Evolutionary conservation across 176 grass and related monocot genomes (phyloP).

Genomic region (Musa troglodytarum): DNA sequence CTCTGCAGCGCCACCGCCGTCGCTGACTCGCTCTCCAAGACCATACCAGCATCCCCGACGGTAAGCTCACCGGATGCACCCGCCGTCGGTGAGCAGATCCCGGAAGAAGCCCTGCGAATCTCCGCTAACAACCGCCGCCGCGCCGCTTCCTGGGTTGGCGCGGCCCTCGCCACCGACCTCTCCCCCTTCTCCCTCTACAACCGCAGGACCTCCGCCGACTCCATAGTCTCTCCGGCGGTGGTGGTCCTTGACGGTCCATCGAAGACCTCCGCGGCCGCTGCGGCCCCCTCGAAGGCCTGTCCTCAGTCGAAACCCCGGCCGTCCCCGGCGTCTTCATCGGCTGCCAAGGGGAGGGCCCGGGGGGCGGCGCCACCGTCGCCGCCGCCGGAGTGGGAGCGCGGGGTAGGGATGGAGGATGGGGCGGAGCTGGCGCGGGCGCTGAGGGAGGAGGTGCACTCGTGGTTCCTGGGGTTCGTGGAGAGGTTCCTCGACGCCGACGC

Average conservation of each 20-base stretch:
- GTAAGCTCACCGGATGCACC: conserved; percentile 12
- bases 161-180: conserved; percentile 34
- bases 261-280: not conserved
- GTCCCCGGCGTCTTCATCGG: not conserved
- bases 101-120: conserved; percentile 28
- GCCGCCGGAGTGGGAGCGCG: conserved; percentile 26
- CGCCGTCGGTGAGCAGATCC: not conserved
- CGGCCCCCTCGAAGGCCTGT: conserved; percentile 23
- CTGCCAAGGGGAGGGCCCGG: conserved; percentile 3
- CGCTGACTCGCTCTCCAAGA: conserved; percentile 30
- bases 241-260: conserved; percentile 27
- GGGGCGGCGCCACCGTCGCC: conserved; percentile 4
- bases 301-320: conserved; percentile 11
- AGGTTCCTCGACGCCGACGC: conserved; percentile 37
- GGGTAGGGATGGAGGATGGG: conserved; percentile 56
- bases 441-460: conserved; percentile 26
- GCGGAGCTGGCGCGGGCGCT: conserved; percentile 32
- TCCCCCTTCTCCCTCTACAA: conserved; percentile 32
- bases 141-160: conserved; percentile 29
- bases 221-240: not conserved
- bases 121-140: conserved; percentile 25
- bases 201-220: conserved; percentile 4
- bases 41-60: not conserved
- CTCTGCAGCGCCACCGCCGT: conserved; percentile 18
- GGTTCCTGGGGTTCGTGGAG: conserved; percentile 47